phyloP scores from a whole-genome alignment of 768 basidiomycete species.

The Holtermanniella nyarrowii region DNA sequence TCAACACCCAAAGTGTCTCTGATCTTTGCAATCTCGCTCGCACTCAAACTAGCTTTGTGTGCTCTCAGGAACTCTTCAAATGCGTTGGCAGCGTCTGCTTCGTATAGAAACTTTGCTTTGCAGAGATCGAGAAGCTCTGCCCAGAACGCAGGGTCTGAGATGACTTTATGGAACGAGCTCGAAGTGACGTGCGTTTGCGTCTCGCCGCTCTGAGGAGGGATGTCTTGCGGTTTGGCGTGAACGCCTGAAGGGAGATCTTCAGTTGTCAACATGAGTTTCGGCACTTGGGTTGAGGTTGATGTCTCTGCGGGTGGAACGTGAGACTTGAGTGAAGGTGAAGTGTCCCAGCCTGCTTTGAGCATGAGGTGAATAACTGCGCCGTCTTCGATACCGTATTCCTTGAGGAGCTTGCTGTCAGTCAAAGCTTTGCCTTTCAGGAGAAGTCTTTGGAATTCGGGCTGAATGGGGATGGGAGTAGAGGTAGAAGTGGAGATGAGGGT shows the following conservation, averaged over 20 bases:
- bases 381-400: conserved; percentile 75
- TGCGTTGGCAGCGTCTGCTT: conserved; percentile 56
- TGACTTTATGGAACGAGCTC: conserved; percentile 51
- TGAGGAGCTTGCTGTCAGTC: conserved; percentile 73
- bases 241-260: conserved; percentile 9
- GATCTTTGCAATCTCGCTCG: conserved; percentile 82
- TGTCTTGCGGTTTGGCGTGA: conserved; percentile 48
- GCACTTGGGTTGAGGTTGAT: conserved; percentile 1
- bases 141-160: conserved; percentile 79
- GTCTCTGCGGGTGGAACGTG: conserved; percentile 9
- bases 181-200: conserved; percentile 41
- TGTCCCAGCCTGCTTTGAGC: conserved; percentile 63
- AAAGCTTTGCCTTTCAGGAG: conserved; percentile 91
- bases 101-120: conserved; percentile 54
- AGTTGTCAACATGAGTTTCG: conserved; percentile 5
- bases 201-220: conserved; percentile 41
- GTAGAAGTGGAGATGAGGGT: conserved; percentile 54
- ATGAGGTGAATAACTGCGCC: conserved; percentile 77
- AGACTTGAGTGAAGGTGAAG: conserved; percentile 42
- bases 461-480: conserved; percentile 53
- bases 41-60: conserved; percentile 66
- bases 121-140: conserved; percentile 56
- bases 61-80: conserved; percentile 82
- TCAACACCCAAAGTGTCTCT: conserved; percentile 75
- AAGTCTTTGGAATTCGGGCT: conserved; percentile 69